Conservation (phyloP, 2,329 filamentous ascomycete genomes). For the Apiospora koreana region DNA sequence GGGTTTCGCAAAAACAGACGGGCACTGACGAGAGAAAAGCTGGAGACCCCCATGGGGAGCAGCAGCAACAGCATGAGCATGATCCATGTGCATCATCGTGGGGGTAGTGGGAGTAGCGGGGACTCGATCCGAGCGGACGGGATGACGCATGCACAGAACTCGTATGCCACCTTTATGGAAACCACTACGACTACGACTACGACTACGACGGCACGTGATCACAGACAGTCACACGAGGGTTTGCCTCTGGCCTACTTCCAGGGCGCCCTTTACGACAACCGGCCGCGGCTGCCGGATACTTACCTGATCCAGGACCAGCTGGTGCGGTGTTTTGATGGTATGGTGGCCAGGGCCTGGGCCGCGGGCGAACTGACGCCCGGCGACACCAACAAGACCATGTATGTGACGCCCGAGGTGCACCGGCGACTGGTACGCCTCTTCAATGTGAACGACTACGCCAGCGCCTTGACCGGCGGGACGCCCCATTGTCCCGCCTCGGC, state of each 20-base stretch:
- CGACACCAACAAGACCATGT: background rate
- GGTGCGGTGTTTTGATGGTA: background rate
- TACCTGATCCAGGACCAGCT: slow-evolving; percentile 3
- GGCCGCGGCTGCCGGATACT: background rate
- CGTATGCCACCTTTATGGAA: background rate
- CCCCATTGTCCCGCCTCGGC: background rate
- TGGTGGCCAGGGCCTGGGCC: background rate
- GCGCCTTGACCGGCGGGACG: background rate
- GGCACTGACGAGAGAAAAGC: background rate
- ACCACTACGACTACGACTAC: background rate
- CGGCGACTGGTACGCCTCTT: background rate
- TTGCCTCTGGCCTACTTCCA: background rate
- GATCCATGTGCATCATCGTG: background rate
- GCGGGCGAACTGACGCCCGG: background rate
- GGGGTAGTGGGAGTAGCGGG: background rate
- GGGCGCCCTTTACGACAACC: background rate
- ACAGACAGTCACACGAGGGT: background rate
- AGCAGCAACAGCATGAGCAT: background rate
- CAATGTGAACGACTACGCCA: background rate
- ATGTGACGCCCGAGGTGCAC: background rate
- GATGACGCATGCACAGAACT: background rate
- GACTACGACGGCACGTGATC: background rate
- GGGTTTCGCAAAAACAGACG: background rate
- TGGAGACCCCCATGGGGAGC: background rate
- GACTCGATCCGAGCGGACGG: background rate